Evolutionary conservation across 2,329 filamentous ascomycete genomes (phyloP).

Genomic region (Neonectria sp.): DNA sequence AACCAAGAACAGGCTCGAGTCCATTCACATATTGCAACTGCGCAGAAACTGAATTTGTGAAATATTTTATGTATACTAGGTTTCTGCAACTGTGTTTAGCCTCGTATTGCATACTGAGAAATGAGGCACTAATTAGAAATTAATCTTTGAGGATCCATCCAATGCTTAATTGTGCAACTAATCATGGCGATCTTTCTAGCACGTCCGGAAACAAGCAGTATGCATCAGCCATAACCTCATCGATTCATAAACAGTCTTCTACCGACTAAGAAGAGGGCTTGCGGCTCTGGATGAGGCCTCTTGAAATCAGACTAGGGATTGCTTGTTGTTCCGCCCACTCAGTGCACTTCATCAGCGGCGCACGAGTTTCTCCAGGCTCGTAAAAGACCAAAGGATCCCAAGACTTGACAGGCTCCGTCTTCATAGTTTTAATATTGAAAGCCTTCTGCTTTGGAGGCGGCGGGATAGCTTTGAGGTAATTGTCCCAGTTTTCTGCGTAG

Average conservation of each 20-base stretch:
- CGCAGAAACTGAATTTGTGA: too few relatives aligned
- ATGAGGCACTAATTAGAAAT: too few relatives aligned
- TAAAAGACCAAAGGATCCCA: slow-evolving; percentile 22
- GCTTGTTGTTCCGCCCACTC: slow-evolving; percentile 27
- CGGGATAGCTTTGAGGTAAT: background rate
- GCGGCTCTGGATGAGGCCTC: background rate
- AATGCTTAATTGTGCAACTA: too few relatives aligned
- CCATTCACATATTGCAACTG: too few relatives aligned
- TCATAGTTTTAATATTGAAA: slow-evolving; percentile 22
- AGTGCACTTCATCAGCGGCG: slow-evolving; percentile 22
- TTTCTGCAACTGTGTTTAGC: too few relatives aligned
- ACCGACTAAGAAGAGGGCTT: background rate
- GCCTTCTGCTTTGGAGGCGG: slow-evolving; percentile 25
- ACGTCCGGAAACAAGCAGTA: too few relatives aligned
- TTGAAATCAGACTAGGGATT: background rate
- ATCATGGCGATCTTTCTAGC: too few relatives aligned
- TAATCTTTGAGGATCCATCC: too few relatives aligned
- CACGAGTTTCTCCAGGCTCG: slow-evolving; percentile 3
- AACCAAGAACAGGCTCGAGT: too few relatives aligned
- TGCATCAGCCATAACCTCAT: too few relatives aligned
- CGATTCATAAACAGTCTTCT: background rate
- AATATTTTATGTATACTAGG: too few relatives aligned
- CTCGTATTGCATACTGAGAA: too few relatives aligned
- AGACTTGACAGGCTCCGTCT: slow-evolving; percentile 22
- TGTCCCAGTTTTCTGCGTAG: slow-evolving; percentile 1